These are phyloP conservation scores for Penicillium sp. DNA, from an alignment of 2,329 filamentous ascomycete species.

Conservation along the genomic window DNA sequence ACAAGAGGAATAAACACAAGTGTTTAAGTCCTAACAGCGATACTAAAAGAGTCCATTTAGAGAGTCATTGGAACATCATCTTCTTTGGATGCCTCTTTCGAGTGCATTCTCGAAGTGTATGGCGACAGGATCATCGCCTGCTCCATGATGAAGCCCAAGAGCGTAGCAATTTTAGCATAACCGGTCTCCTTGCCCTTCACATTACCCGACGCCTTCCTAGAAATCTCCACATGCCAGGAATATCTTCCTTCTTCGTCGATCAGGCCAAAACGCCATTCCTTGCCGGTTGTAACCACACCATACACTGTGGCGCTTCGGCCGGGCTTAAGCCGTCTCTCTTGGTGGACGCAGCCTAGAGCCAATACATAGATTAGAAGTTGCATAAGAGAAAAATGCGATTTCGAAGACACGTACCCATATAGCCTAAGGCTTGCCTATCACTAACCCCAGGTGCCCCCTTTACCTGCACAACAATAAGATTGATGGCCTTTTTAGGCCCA, in stretches of 20 bases:
- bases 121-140: neutral
- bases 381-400: neutral
- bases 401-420: too few relatives aligned
- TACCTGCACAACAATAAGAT: neutral
- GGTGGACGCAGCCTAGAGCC: neutral
- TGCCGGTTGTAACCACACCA: neutral
- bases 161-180: neutral
- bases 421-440: neutral
- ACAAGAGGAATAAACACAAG: too few relatives aligned
- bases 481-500: slow-evolving; percentile 1
- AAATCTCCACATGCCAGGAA: neutral
- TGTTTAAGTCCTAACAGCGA: too few relatives aligned
- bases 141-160: neutral
- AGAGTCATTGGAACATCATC: too few relatives aligned
- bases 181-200: neutral
- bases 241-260: neutral
- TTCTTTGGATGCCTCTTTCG: too few relatives aligned
- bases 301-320: neutral
- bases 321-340: neutral
- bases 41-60: too few relatives aligned
- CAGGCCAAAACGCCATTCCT: neutral
- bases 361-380: neutral
- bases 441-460: neutral
- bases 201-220: neutral
- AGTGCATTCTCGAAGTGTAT: too few relatives aligned